phyloP scores from a whole-genome alignment of 768 basidiomycete genomes.

The Melanogaster broomeanus region DNA sequence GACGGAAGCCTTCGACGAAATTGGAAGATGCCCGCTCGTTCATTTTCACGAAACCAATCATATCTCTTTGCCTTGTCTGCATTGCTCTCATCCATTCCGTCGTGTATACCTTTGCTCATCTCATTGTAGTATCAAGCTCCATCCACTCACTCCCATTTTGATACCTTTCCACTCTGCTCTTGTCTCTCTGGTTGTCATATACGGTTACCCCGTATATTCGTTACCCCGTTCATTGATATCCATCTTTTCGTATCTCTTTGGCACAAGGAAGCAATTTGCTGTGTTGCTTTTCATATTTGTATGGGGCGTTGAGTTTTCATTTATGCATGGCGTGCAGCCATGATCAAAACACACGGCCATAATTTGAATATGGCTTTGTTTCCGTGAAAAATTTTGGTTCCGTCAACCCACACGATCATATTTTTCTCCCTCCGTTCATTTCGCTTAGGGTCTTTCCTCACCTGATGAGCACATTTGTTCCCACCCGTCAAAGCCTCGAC shows the following conservation, averaged over 20 bases:
- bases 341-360: not conserved
- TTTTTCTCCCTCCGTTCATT: not conserved
- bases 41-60: slow-evolving; percentile 37
- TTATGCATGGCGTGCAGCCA: slow-evolving; percentile 20
- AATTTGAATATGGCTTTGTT: not conserved
- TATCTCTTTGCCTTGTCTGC: slow-evolving; percentile 36
- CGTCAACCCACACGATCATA: not conserved
- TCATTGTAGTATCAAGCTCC: slow-evolving; percentile 39
- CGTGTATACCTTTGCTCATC: slow-evolving; percentile 39
- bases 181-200: slow-evolving; percentile 28
- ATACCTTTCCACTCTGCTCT: slow-evolving; percentile 29
- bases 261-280: slow-evolving; percentile 14
- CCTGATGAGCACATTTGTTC: slow-evolving; percentile 6
- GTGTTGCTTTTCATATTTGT: slow-evolving; percentile 8
- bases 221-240: slow-evolving; percentile 38
- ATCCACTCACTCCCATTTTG: slow-evolving; percentile 33
- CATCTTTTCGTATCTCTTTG: slow-evolving; percentile 19
- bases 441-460: slow-evolving; percentile 9
- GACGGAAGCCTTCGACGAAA: slow-evolving; percentile 33
- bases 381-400: not conserved
- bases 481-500: slow-evolving; percentile 1
- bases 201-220: slow-evolving; percentile 39
- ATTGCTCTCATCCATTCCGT: slow-evolving; percentile 38
- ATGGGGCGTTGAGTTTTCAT: slow-evolving; percentile 26
- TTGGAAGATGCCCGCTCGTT: slow-evolving; percentile 34